Percentiles rank a stretch among this genome's conserved stretches.
Conservation (phyloP, 2,329 filamentous ascomycete genomes). For the Colletotrichum sp. region DNA sequence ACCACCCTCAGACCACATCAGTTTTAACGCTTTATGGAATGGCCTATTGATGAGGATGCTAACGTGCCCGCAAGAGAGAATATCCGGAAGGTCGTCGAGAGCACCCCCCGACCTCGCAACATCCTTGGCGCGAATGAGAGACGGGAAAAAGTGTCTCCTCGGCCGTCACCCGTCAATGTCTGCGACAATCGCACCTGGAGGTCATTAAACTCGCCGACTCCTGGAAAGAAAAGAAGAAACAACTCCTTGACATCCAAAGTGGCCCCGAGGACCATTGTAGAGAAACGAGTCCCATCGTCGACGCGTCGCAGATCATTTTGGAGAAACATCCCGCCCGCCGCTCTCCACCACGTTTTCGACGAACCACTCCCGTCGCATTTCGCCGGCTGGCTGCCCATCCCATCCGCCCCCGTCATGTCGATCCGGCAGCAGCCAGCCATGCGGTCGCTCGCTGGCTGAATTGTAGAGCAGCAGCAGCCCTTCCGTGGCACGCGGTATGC, state of each 20-base stretch:
- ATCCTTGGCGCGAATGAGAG: not conserved
- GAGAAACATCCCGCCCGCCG: not conserved
- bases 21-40: not conserved
- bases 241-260: not conserved
- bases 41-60: not conserved
- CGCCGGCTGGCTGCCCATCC: not conserved
- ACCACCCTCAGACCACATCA: not conserved
- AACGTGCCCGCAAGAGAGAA: not conserved
- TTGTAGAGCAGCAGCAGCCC: not conserved
- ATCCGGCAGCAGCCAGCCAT: conserved; percentile 20
- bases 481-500: not conserved
- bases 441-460: not conserved
- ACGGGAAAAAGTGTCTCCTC: not conserved
- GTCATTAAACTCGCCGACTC: not conserved
- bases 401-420: conserved; percentile 2
- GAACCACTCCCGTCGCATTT: not conserved
- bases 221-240: not conserved
- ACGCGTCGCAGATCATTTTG: not conserved
- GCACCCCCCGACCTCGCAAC: not conserved
- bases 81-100: not conserved
- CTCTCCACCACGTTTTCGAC: conserved; percentile 2
- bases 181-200: not conserved
- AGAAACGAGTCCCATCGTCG: not conserved
- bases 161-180: not conserved
- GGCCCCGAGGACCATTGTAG: not conserved